Evolutionary conservation across 2,329 filamentous ascomycete species (phyloP), one percentile per base, ranked within the genome.

Genomic region (Fusarium austroafricanum): DNA sequence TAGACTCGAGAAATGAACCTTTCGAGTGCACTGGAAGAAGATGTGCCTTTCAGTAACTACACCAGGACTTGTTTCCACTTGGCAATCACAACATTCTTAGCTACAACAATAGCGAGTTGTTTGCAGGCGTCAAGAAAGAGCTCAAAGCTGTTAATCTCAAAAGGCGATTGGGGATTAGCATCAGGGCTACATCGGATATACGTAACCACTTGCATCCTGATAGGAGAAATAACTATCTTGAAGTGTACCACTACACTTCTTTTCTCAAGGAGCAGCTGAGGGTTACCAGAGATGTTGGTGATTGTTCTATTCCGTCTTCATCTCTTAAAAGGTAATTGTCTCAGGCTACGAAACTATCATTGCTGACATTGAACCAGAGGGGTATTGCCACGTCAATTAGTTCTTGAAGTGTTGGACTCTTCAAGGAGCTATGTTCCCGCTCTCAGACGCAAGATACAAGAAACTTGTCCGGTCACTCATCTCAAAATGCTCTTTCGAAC

Each of bases 231-330:
- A 57, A 35, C 6, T 12, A 4, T 33, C 7, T 55, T 12, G 54
- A 57, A 2, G 11, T 57, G 15, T 58, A 55, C 0, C 55, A 58
- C 10, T 56, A 58, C 10, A 46, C 55, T 1, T 46, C 55, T 0
- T 58, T 58, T 5, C 39, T 56, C 0, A 58, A 58, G 0, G 55
- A 58, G 5, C 51, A 55, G 6, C 1, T 58, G 10, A 40, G 51
- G 11, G 51, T 45, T 0, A 56, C 51, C 3, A 10, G 4, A 3
- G 51, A 56, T 3, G 4, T 21, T 1, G 51, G 51, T 0, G 51
- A 56, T 0, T 55, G 50, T 0, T 46, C 23, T 0, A 56, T 0
- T 2, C 33, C 51, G 1, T 57, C 54, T 14, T 43, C 15, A 1
- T 57, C 54, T 9, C 49, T 55, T 0, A 57, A 57, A 21, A 23